These are phyloP conservation scores for Trapa bicornis DNA, from an alignment of 345 rosid species.

Conservation along the genomic window DNA sequence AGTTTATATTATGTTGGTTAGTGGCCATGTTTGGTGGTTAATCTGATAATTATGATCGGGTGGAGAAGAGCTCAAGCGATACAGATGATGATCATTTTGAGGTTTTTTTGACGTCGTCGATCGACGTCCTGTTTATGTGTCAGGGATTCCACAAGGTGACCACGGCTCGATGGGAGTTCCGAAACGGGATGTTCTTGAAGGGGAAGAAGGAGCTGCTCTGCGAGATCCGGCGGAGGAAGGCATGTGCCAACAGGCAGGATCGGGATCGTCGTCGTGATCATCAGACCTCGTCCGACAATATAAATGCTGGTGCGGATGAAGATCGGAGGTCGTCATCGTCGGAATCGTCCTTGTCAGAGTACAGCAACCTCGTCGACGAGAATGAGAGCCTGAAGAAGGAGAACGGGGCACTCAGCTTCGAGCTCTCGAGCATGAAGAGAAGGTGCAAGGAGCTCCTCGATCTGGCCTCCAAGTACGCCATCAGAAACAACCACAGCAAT, in stretches of 20 bases:
- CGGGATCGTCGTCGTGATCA: background rate
- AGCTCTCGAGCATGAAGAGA: constrained; percentile 67
- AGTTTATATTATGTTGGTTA: too few species aligned
- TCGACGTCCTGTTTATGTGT: background rate
- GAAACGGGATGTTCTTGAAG: constrained; percentile 30
- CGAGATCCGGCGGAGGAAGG: constrained; percentile 37
- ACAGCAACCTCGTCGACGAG: constrained; percentile 55
- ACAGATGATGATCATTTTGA: too few species aligned
- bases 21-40: too few species aligned
- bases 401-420: constrained; percentile 53
- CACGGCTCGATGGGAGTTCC: constrained; percentile 42
- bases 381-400: constrained; percentile 72
- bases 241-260: constrained; percentile 11
- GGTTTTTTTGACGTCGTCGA: too few species aligned
- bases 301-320: constrained; percentile 13
- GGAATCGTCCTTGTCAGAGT: constrained; percentile 46
- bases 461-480: constrained; percentile 20
- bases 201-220: constrained; percentile 29
- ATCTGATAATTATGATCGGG: too few species aligned
- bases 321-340: constrained; percentile 62
- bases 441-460: constrained; percentile 76
- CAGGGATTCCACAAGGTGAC: constrained; percentile 36
- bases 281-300: background rate
- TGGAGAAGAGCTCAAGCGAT: too few species aligned
- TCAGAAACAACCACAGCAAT: background rate